Evolutionary conservation across 148 eudicot species (phyloP).

Genomic region (Heliamphora exappendiculata): DNA sequence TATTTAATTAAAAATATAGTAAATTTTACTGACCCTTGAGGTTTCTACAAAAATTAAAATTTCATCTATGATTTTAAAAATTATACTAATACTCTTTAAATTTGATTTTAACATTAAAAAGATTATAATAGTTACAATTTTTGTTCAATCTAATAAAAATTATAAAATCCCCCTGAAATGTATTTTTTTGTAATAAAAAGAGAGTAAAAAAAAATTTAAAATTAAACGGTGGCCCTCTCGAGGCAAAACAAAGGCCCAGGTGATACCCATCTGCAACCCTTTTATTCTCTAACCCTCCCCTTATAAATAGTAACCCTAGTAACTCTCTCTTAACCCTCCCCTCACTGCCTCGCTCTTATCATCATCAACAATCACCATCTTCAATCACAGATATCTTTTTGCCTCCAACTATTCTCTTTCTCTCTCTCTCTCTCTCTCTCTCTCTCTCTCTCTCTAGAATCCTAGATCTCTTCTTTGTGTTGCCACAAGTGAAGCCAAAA

Average conservation of each 20-base stretch:
- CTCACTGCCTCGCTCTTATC: conserved; percentile 12
- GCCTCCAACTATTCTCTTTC: neutral
- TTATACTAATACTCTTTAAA: too few relatives aligned
- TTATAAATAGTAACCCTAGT: conserved; percentile 29
- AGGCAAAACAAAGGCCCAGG: conserved; percentile 33
- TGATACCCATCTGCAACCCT: conserved; percentile 29
- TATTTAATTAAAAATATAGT: too few relatives aligned
- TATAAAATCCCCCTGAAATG: neutral
- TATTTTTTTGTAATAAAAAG: neutral
- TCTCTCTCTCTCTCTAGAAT: too few relatives aligned
- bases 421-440: neutral
- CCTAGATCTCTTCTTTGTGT: neutral
- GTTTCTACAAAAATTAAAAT: too few relatives aligned
- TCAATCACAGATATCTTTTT: neutral
- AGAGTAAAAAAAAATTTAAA: neutral
- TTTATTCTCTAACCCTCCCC: conserved; percentile 5
- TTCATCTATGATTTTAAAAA: too few relatives aligned
- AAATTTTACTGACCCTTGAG: too few relatives aligned
- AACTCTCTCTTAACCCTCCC: neutral
- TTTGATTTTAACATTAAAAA: too few relatives aligned
- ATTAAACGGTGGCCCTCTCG: conserved; percentile 22
- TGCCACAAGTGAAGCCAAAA: neutral
- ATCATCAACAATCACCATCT: neutral
- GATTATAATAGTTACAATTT: too few relatives aligned
- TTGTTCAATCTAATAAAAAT: neutral